Conservation (phyloP, 2,329 filamentous ascomycete species). For the Aspergillus sp. region DNA sequence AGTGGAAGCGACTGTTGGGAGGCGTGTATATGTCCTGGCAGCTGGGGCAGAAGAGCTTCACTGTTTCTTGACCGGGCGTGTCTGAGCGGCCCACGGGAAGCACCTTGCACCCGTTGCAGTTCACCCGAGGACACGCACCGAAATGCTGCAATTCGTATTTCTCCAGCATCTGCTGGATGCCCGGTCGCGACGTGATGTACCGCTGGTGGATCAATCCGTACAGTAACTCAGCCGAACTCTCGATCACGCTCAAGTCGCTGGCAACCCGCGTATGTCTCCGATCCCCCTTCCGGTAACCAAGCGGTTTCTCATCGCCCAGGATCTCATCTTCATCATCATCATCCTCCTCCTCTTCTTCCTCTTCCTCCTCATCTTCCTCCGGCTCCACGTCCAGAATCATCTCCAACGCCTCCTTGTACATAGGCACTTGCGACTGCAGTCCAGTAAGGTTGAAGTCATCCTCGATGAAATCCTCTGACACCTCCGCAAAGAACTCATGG, state of each 20-base stretch:
- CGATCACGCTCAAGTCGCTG: conserved; percentile 88
- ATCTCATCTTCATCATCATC: conserved; percentile 62
- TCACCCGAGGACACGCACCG: conserved; percentile 85
- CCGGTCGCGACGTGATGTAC: conserved; percentile 91
- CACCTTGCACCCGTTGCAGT: conserved; percentile 83
- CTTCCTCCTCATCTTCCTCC: conserved; percentile 67
- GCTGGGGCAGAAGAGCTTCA: conserved; percentile 95
- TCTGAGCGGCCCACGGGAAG: conserved; percentile 90
- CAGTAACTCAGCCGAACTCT: conserved; percentile 94
- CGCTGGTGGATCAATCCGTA: conserved; percentile 98
- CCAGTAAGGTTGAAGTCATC: conserved; percentile 99
- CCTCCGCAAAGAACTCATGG: conserved; percentile 98
- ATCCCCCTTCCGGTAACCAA: conserved; percentile 48
- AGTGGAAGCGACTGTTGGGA: conserved; percentile 93
- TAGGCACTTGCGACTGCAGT: conserved; percentile 85
- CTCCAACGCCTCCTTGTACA: conserved; percentile 98
- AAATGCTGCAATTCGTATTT: conserved; percentile 98
- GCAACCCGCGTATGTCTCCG: conserved; percentile 78
- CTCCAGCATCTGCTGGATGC: conserved; percentile 98
- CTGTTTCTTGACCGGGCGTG: conserved; percentile 90
- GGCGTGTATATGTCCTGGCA: conserved; percentile 96
- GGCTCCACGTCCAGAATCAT: conserved; percentile 99
- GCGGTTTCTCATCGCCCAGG: conserved; percentile 48
- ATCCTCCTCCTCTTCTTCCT: conserved; percentile 59
- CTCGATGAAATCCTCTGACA: conserved; percentile 98